These are phyloP conservation scores for Candida corydali DNA, from an alignment of 805 yeast genomes.

Conservation along the genomic window DNA sequence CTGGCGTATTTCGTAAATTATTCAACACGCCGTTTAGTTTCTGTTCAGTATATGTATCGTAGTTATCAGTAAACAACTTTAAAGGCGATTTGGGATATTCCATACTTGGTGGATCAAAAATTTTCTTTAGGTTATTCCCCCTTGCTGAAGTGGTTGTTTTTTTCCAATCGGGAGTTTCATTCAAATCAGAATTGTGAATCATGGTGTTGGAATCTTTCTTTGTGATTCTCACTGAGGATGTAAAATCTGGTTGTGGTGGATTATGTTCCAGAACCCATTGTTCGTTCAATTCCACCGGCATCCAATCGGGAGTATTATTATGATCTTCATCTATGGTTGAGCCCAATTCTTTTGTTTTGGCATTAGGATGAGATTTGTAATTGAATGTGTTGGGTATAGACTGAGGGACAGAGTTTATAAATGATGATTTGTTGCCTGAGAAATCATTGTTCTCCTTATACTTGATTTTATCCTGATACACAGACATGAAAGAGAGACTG, in stretches of 20 bases:
- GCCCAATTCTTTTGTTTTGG: slow-evolving; percentile 35
- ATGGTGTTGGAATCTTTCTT: slow-evolving; percentile 24
- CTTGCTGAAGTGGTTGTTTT: slow-evolving; percentile 22
- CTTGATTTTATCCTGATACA: slow-evolving; percentile 29
- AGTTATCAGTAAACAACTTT: slow-evolving; percentile 34
- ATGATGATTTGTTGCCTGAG: slow-evolving; percentile 15
- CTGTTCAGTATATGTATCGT: slow-evolving; percentile 39
- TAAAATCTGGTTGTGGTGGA: slow-evolving; percentile 11
- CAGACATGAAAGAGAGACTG: slow-evolving; percentile 1
- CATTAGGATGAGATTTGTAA: slow-evolving; percentile 43
- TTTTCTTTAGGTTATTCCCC: slow-evolving; percentile 3
- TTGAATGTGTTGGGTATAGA: slow-evolving; percentile 44
- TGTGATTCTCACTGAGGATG: slow-evolving; percentile 20
- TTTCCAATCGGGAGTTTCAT: slow-evolving; percentile 35
- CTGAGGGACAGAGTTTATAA: slow-evolving; percentile 13
- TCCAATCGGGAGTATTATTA: slow-evolving; percentile 36
- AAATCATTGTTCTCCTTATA: slow-evolving; percentile 32
- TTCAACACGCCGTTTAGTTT: slow-evolving; percentile 23
- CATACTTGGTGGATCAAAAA: slow-evolving; percentile 18
- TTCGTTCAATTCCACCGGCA: slow-evolving; percentile 36
- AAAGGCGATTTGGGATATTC: slow-evolving; percentile 27
- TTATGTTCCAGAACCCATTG: slow-evolving; percentile 20
- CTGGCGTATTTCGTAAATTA: slow-evolving; percentile 16
- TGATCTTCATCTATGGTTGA: slow-evolving; percentile 2
- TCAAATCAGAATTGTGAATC: slow-evolving; percentile 25